These are phyloP conservation scores for Pseudocercospora fuligena DNA, from an alignment of 2,329 filamentous ascomycete species.

Conservation along the genomic window DNA sequence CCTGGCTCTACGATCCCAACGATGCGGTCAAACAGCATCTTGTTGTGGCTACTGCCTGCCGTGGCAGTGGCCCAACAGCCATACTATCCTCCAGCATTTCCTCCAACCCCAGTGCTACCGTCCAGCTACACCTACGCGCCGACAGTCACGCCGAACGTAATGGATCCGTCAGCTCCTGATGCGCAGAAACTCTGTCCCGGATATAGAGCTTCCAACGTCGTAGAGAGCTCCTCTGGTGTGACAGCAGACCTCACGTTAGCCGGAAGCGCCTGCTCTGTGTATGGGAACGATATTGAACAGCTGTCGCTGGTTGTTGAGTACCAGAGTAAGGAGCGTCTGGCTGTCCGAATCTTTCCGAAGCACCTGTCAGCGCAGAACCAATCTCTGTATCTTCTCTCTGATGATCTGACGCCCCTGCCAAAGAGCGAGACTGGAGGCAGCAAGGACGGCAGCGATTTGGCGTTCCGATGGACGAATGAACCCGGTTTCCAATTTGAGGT, in stretches of 20 bases:
- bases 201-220: slow-evolving; percentile 35
- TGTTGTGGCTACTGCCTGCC: slow-evolving; percentile 13
- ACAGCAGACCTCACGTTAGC: slow-evolving; percentile 36
- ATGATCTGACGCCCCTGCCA: slow-evolving; percentile 26
- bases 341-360: slow-evolving; percentile 36
- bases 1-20: too few species aligned
- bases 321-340: slow-evolving; percentile 35
- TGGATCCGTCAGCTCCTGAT: slow-evolving; percentile 34
- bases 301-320: slow-evolving; percentile 34
- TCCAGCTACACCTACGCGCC: slow-evolving; percentile 34
- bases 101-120: slow-evolving; percentile 34
- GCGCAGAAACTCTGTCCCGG: slow-evolving; percentile 36
- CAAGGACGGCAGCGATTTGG: slow-evolving; percentile 34
- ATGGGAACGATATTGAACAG: slow-evolving; percentile 37
- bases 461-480: slow-evolving; percentile 39
- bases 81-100: slow-evolving; percentile 37
- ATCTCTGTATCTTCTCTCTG: slow-evolving; percentile 33
- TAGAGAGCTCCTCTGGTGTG: slow-evolving; percentile 29
- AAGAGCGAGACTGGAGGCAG: slow-evolving; percentile 21
- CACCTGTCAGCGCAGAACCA: slow-evolving; percentile 32
- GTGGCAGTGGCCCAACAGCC: slow-evolving; percentile 30
- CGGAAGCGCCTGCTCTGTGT: slow-evolving; percentile 35
- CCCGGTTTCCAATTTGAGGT: slow-evolving; percentile 41
- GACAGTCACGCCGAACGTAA: slow-evolving; percentile 35
- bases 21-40: not conserved